Evolutionary conservation across 768 basidiomycete genomes (phyloP).

Genomic region (Daedaleopsis nitida): DNA sequence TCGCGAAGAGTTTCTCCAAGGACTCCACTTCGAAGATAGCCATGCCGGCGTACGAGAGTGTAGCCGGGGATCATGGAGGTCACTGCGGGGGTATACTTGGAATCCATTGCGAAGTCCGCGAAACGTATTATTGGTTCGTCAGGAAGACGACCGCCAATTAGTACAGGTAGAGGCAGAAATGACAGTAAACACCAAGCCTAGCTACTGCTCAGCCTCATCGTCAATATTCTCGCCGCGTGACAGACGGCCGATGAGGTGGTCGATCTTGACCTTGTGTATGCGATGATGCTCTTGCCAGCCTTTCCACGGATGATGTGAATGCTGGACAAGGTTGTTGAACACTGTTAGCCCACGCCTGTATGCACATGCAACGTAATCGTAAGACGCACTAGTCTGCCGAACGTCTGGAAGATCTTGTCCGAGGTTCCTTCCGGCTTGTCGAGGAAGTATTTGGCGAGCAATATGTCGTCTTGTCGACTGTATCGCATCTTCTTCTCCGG

Average conservation of each 20-base stretch:
- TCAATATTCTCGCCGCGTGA: conserved; percentile 58
- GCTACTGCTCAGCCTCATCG: conserved; percentile 22
- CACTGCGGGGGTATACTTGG: neutral
- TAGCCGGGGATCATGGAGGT: neutral
- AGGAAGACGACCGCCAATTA: neutral
- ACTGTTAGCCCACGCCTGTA: neutral
- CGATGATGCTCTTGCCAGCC: conserved; percentile 93
- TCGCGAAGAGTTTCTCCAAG: conserved; percentile 1
- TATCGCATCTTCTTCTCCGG: conserved; percentile 91
- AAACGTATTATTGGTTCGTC: neutral
- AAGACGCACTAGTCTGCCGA: conserved; percentile 63
- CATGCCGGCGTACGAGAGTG: neutral
- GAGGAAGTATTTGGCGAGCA: conserved; percentile 75
- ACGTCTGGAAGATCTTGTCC: conserved; percentile 82
- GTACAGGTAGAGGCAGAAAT: neutral
- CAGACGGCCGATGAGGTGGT: conserved; percentile 70
- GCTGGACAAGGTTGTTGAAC: conserved; percentile 43
- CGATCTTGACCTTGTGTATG: conserved; percentile 85
- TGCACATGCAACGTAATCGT: conserved; percentile 1
- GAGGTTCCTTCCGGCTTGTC: conserved; percentile 78
- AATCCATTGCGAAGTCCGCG: neutral
- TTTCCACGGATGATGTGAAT: conserved; percentile 91
- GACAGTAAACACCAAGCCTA: neutral
- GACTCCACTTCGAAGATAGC: conserved; percentile 6
- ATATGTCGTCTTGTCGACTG: conserved; percentile 74